Conservation (phyloP, 371 early-diverging fungal species). For the Mucor saturninus region DNA sequence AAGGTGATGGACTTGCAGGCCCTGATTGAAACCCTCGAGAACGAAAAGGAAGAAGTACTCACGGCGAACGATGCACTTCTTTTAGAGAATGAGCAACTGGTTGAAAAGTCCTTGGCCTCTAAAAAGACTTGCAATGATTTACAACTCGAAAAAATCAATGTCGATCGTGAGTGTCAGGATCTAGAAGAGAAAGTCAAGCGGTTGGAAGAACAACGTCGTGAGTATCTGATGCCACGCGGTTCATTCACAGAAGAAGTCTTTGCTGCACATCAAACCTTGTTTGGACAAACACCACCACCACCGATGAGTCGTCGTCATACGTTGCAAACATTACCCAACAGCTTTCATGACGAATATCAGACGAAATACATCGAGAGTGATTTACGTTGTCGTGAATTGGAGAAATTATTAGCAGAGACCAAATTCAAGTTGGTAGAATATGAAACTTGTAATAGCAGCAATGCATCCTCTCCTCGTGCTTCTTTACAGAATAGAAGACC, state of each 20-base stretch:
- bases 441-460: conserved; percentile 24
- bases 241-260: conserved; percentile 52
- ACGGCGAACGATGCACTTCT: conserved; percentile 31
- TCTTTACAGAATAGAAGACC: conserved; percentile 34
- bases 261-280: conserved; percentile 47
- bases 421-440: conserved; percentile 48
- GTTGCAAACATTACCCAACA: conserved; percentile 9
- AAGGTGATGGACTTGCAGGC: conserved; percentile 39
- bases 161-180: conserved; percentile 34
- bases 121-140: conserved; percentile 45
- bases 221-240: conserved; percentile 50
- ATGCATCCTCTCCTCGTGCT: conserved; percentile 25
- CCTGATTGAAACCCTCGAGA: conserved; percentile 26
- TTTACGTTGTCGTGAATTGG: conserved; percentile 53
- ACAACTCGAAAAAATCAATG: conserved; percentile 42
- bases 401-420: conserved; percentile 52
- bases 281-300: conserved; percentile 21
- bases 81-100: conserved; percentile 30
- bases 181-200: conserved; percentile 30
- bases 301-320: conserved; percentile 31
- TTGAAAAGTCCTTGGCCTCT: conserved; percentile 32
- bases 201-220: conserved; percentile 47
- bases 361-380: conserved; percentile 51
- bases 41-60: conserved; percentile 39
- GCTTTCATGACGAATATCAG: conserved; percentile 32